Conservation (phyloP, 495 filamentous ascomycete genomes). For the Aspergillus wentii region DNA sequence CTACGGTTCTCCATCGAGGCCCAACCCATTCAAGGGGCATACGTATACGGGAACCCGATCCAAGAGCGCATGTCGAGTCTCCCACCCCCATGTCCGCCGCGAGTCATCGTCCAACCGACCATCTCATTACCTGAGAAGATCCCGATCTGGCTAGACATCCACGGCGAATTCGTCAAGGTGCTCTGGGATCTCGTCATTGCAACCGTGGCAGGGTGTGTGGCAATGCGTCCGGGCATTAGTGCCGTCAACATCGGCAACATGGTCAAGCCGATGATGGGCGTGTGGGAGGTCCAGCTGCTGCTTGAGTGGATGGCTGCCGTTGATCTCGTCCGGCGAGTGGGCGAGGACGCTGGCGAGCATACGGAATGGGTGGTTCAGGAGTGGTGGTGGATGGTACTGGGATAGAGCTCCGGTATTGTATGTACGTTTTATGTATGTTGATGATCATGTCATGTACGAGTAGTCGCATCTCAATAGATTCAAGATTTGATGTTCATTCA, state of each 20-base stretch:
- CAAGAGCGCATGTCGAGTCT: slow-evolving; percentile 9
- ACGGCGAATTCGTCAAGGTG: slow-evolving; percentile 52
- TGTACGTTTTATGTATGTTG: background rate
- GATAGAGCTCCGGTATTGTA: background rate
- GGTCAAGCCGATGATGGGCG: slow-evolving; percentile 56
- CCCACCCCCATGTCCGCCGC: slow-evolving; percentile 25
- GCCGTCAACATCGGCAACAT: slow-evolving; percentile 46
- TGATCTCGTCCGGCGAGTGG: slow-evolving; percentile 33
- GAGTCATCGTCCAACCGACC: slow-evolving; percentile 1
- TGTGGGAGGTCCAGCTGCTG: slow-evolving; percentile 63
- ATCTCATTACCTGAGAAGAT: slow-evolving; percentile 37
- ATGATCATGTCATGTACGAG: background rate
- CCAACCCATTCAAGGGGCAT: slow-evolving; percentile 48
- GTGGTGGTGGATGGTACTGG: slow-evolving; percentile 65
- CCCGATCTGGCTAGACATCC: slow-evolving; percentile 79
- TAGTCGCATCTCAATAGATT: no score
- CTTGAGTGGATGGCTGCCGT: slow-evolving; percentile 58
- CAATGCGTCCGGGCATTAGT: slow-evolving; percentile 53
- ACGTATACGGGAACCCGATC: slow-evolving; percentile 58
- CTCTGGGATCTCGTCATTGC: slow-evolving; percentile 64
- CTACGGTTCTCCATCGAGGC: slow-evolving; percentile 60
- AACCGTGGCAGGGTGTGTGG: slow-evolving; percentile 53
- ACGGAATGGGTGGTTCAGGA: slow-evolving; percentile 47
- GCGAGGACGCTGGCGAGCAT: slow-evolving; percentile 22
- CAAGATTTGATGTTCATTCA: no score